Evolutionary conservation across 371 early-diverging fungal species (phyloP).

Genomic region (Caulochytrium protostelioides): DNA sequence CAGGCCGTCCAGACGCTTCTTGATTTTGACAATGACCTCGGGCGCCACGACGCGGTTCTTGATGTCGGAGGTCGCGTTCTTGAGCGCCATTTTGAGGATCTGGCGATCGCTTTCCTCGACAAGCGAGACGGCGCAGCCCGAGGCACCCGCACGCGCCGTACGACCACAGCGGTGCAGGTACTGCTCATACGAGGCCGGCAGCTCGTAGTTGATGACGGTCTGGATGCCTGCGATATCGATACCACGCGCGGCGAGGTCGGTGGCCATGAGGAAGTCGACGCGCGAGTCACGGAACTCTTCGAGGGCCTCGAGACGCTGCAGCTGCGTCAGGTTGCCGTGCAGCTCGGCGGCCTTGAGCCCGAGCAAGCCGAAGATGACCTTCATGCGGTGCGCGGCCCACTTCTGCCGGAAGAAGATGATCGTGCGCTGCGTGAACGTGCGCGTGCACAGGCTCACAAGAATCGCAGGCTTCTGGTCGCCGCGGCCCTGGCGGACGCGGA

Average conservation of each 20-base stretch:
- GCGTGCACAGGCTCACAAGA: constrained; percentile 56
- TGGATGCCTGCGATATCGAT: constrained; percentile 96
- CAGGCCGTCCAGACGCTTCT: constrained; percentile 37
- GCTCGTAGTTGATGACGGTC: constrained; percentile 97
- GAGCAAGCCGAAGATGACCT: constrained; percentile 74
- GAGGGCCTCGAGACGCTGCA: constrained; percentile 75
- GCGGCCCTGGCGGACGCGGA: constrained; percentile 66
- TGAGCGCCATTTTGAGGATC: constrained; percentile 78
- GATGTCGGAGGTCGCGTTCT: constrained; percentile 49
- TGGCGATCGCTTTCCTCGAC: constrained; percentile 81
- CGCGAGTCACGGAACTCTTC: constrained; percentile 71
- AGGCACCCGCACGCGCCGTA: constrained; percentile 89
- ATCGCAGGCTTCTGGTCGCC: constrained; percentile 74
- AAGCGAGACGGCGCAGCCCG: constrained; percentile 69
- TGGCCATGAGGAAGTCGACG: constrained; percentile 81
- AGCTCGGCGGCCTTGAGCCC: constrained; percentile 85
- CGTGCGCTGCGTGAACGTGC: constrained; percentile 48
- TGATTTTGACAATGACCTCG: constrained; percentile 49
- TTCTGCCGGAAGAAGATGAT: constrained; percentile 88
- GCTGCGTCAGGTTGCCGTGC: constrained; percentile 95
- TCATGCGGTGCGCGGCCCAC: constrained; percentile 86
- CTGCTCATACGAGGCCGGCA: constrained; percentile 84
- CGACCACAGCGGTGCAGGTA: constrained; percentile 98
- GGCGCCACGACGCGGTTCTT: constrained; percentile 69
- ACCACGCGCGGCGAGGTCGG: constrained; percentile 98